Evolutionary conservation across 306 rosid genomes (phyloP).

Genomic region (Citrullus colocynthis): DNA sequence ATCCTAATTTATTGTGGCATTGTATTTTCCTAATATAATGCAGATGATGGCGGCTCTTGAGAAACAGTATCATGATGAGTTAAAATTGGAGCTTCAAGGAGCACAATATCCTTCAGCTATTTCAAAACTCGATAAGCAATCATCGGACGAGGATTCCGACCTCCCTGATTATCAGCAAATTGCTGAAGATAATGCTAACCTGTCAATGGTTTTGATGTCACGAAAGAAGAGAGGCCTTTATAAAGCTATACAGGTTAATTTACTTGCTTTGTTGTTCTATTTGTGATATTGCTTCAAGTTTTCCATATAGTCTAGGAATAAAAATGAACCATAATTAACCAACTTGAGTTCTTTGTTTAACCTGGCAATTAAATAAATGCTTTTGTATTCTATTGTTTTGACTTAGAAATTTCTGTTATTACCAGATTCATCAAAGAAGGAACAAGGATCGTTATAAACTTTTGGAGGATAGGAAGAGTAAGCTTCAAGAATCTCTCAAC

Average conservation of each 20-base stretch:
- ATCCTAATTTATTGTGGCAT: neutral
- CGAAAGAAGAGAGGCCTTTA: slow-evolving; percentile 40
- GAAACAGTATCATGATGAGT: slow-evolving; percentile 60
- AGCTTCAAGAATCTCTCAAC: too few species aligned
- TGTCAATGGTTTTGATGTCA: slow-evolving; percentile 31
- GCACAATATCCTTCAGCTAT: slow-evolving; percentile 5
- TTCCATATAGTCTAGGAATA: too few species aligned
- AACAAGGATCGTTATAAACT: too few species aligned
- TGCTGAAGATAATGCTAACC: slow-evolving; percentile 20
- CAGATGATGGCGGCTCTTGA: slow-evolving; percentile 60
- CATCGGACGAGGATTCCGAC: slow-evolving; percentile 19
- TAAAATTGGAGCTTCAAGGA: slow-evolving; percentile 62
- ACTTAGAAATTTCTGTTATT: too few species aligned
- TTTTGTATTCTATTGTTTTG: too few species aligned
- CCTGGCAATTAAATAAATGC: too few species aligned
- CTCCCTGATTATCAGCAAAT: slow-evolving; percentile 19
- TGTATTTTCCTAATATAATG: slow-evolving; percentile 3
- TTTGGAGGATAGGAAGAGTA: too few species aligned
- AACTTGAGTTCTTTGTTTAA: too few species aligned
- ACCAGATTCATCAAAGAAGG: too few species aligned
- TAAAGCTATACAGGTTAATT: slow-evolving; percentile 55
- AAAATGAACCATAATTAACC: too few species aligned
- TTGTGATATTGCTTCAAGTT: neutral
- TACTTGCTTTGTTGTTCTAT: neutral
- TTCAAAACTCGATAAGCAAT: too few species aligned